Evolutionary conservation across 768 basidiomycete species (phyloP), one percentile per base, ranked within the genome.

Genomic region (Suillus fuscotomentosus): DNA sequence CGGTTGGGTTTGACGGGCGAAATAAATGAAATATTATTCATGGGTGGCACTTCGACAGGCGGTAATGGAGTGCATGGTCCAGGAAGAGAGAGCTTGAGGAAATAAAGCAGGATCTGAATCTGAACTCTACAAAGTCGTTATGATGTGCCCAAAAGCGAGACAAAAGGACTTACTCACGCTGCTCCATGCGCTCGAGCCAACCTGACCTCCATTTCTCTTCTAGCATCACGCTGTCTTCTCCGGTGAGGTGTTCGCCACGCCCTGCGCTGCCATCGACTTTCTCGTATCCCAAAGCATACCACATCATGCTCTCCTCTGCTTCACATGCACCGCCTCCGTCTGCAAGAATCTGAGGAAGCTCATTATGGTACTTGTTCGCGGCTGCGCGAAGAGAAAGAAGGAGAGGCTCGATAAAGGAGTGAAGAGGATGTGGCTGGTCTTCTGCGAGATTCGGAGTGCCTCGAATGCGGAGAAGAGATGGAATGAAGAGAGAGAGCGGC

Each of bases 91-190:
- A 92, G 77, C 61, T 88, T 86, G 42, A 89, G 79, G 65, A 89
- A 73, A 68, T 91, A 85, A 1, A 94, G 78, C 2, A 93, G 79
- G 55, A 92, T 88, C 73, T 94, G 92, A n/a, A 94, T 84, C 74
- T 87, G 86, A 11, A 88, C 84, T 75, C 91, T 93, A 66, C 8
- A 39, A 20, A 27, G 22, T 31, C 31, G 39, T 59, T 42, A 43
- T 6, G 55, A 31, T 51, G 4, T 17, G 14, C 48, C 27, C 24
- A n/a, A 20, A 38, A 47, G n/a, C 14, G 43, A 43, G 31, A 10
- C 22, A 15, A 50, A 3, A 41, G 75, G 79, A 68, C 72, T 63
- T 71, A 89, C 88, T 90, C 88, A 69, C 90, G 84, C 67, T 80
- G 80, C 76, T 92, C 90, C 80, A 91, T 83, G 55, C 85, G 79